Base-by-base conservation (phyloP, 768 basidiomycete species). In the Tephrocybe sp. region DNA sequence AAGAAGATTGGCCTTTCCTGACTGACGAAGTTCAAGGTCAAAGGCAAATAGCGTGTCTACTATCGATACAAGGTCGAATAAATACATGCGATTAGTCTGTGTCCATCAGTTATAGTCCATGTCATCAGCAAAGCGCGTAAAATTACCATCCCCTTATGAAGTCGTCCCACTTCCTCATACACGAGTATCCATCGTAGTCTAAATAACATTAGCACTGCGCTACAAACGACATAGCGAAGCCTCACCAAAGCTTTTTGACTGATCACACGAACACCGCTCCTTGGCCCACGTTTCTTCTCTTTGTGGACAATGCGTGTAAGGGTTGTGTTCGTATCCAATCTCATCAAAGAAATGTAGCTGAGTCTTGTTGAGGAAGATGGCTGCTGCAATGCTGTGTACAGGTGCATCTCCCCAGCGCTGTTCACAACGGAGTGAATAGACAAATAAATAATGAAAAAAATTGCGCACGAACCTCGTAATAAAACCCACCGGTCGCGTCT, bases 381-480 rank as follows among this genome's bases (percentile, higher is more conserved):
- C 79, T 1, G 84, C 90, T 3, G 82, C 91, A 48, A 93, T 88
- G 32, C 83, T 86, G 61, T 94, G 92, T 0, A 94, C 86, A 0
- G 89, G 90, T 0, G 91, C 92, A 62, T 92, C 92, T 10, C 91
- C 91, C 88, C 87, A 89, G 9, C 87, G 79, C 79, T 87, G 54
- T 23, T 13, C 73, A 43, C 19, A 20, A 49, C 76, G 75, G 16
- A 77, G 72, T 6, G 74, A 75, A 30, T 16, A 67, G 70, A 36
- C 66, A 64, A 61, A 32, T 26, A 55, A 68, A 72, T 19, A 59
- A 68, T 66, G 68, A 68, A 63, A 12, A 35, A 19, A 9, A n/a
- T 19, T 35, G 60, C 61, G 70, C 73, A 66, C 38, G 16, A 63
- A 79, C 79, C 67, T 87, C 84, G 54, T 84, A 85, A 64, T 85